Percentiles rank a stretch among this genome's conserved stretches.
These are phyloP conservation scores for Exophiala spinifera DNA, from an alignment of 2,329 filamentous ascomycete species.

Conservation along the genomic window DNA sequence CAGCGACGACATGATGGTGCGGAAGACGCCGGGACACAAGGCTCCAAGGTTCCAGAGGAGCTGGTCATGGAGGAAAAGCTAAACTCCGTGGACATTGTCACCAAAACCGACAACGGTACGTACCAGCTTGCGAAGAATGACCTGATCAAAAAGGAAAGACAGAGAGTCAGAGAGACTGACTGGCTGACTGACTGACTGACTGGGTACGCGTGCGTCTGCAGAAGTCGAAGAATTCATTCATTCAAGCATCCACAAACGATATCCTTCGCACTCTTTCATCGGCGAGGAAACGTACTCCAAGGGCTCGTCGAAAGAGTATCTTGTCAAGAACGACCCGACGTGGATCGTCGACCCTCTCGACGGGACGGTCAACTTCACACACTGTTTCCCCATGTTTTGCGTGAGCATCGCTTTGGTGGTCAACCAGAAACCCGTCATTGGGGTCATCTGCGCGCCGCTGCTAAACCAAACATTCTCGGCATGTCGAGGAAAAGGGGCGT, in stretches of 20 bases:
- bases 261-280: slow-evolving; percentile 69
- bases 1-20: slow-evolving; percentile 44
- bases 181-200: neutral
- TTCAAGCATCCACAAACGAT: slow-evolving; percentile 55
- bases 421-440: slow-evolving; percentile 59
- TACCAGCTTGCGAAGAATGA: slow-evolving; percentile 6
- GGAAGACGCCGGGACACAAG: neutral
- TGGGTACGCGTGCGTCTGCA: slow-evolving; percentile 34
- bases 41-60: slow-evolving; percentile 32
- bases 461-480: slow-evolving; percentile 67
- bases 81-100: slow-evolving; percentile 73
- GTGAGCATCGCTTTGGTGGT: slow-evolving; percentile 70
- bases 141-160: too few relatives aligned
- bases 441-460: slow-evolving; percentile 70
- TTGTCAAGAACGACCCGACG: slow-evolving; percentile 62
- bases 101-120: slow-evolving; percentile 69
- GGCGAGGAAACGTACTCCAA: slow-evolving; percentile 75
- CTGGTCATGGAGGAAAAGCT: slow-evolving; percentile 63
- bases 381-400: slow-evolving; percentile 78
- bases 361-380: slow-evolving; percentile 77
- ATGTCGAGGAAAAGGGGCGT: slow-evolving; percentile 64
- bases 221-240: slow-evolving; percentile 72
- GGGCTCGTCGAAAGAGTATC: slow-evolving; percentile 64
- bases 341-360: slow-evolving; percentile 78
- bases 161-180: neutral